Percentiles rank a stretch among this genome's conserved stretches.
Conservation (phyloP, 495 filamentous ascomycete species). For the Neurospora sp. region DNA sequence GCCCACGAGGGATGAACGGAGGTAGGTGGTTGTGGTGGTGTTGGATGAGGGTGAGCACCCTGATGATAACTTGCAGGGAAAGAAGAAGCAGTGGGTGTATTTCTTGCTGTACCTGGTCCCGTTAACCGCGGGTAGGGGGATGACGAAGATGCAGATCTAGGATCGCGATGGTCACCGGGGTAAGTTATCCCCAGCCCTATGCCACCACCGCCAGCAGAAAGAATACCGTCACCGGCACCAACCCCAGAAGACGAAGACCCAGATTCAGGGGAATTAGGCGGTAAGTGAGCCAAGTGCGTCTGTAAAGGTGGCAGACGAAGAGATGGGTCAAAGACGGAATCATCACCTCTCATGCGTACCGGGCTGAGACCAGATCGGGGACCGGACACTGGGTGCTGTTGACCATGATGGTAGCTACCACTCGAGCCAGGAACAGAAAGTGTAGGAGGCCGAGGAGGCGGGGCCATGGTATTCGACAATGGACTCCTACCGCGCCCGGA, state of each 20-base stretch:
- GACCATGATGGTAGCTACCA: background rate
- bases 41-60: background rate
- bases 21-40: background rate
- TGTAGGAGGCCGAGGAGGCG: background rate
- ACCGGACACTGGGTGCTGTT: background rate
- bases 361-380: background rate
- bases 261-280: conserved; percentile 12
- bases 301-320: conserved; percentile 52
- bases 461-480: background rate
- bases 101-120: background rate
- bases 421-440: background rate
- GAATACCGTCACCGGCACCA: background rate
- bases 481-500: background rate
- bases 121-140: background rate
- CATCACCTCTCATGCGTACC: background rate
- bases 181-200: conserved; percentile 9
- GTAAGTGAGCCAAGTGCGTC: conserved; percentile 35
- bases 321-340: conserved; percentile 29
- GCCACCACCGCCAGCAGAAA: background rate
- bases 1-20: background rate
- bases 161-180: conserved; percentile 6
- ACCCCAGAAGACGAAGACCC: background rate
- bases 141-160: background rate
- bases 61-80: background rate
- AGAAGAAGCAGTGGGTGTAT: background rate